These are phyloP conservation scores for Huntiella omanensis DNA, from an alignment of 2,329 filamentous ascomycete species.

Conservation along the genomic window DNA sequence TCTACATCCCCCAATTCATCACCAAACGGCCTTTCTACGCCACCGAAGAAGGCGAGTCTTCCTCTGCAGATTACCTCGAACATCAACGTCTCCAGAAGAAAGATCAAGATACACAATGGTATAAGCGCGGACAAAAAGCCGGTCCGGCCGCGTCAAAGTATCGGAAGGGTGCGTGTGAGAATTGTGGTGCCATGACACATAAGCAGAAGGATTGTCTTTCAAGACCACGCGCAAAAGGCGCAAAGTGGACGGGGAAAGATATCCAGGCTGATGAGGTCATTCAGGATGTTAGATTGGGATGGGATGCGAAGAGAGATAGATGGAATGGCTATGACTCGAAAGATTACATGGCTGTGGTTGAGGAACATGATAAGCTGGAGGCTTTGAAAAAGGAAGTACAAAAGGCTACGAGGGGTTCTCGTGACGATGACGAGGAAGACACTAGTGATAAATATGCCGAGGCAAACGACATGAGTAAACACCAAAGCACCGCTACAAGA, in stretches of 20 bases:
- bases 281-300: slow-evolving; percentile 71
- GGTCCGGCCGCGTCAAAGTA: slow-evolving; percentile 89
- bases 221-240: slow-evolving; percentile 72
- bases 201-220: slow-evolving; percentile 87
- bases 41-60: slow-evolving; percentile 36
- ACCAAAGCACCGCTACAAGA: slow-evolving; percentile 76
- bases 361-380: slow-evolving; percentile 77
- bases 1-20: slow-evolving; percentile 97
- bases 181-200: slow-evolving; percentile 93
- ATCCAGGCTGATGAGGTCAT: slow-evolving; percentile 84
- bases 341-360: slow-evolving; percentile 72
- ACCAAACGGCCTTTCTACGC: slow-evolving; percentile 96
- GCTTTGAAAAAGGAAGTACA: slow-evolving; percentile 42
- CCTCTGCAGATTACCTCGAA: slow-evolving; percentile 59
- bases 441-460: slow-evolving; percentile 68
- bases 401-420: slow-evolving; percentile 30
- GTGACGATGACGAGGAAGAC: slow-evolving; percentile 22
- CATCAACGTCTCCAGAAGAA: slow-evolving; percentile 72
- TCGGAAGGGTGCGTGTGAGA: slow-evolving; percentile 94
- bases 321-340: slow-evolving; percentile 95
- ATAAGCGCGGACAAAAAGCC: slow-evolving; percentile 68
- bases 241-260: slow-evolving; percentile 78
- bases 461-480: slow-evolving; percentile 88
- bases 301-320: slow-evolving; percentile 92
- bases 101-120: slow-evolving; percentile 43